A percentile compares a stretch with the other conserved stretches of the same genome.
Conservation (phyloP, 2,329 filamentous ascomycete species). For the Aspergillus terreus region DNA sequence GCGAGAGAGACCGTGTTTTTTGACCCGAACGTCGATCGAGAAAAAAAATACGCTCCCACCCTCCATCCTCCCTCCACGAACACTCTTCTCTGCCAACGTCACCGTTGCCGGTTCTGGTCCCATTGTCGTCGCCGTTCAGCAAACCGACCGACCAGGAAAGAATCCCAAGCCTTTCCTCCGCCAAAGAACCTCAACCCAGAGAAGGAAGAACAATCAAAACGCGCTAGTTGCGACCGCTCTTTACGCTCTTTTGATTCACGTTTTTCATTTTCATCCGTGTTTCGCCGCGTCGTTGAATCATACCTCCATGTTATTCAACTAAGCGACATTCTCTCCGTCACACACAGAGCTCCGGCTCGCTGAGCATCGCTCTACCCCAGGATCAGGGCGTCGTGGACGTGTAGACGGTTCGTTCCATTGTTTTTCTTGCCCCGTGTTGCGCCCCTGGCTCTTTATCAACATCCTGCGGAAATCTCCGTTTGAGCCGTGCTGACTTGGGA, state of each 20-base stretch:
- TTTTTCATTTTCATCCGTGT: conserved; percentile 1
- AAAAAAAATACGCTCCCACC: conserved; percentile 8
- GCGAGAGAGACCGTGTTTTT: conserved; percentile 20
- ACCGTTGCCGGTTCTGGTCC: background rate
- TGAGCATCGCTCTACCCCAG: conserved; percentile 39
- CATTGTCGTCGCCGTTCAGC: background rate
- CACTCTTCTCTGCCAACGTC: conserved; percentile 6
- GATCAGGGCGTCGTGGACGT: conserved; percentile 37
- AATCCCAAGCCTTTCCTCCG: conserved; percentile 5
- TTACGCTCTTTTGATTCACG: conserved; percentile 20
- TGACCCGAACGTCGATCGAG: conserved; percentile 1
- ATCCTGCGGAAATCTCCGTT: conserved; percentile 4
- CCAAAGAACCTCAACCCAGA: conserved; percentile 8
- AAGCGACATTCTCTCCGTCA: conserved; percentile 29
- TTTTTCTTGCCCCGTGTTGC: conserved; percentile 1
- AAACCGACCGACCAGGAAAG: conserved; percentile 4
- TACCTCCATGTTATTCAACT: conserved; percentile 39
- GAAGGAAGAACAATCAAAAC: conserved; percentile 14
- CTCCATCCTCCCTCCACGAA: conserved; percentile 4
- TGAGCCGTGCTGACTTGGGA: conserved; percentile 19
- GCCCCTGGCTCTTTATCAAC: background rate
- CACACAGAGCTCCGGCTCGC: conserved; percentile 38
- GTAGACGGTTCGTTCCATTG: conserved; percentile 39
- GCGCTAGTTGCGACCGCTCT: conserved; percentile 18
- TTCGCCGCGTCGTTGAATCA: conserved; percentile 20